phyloP scores from a whole-genome alignment of 2,329 filamentous ascomycete genomes.

The Pseudogymnoascus sp. region DNA sequence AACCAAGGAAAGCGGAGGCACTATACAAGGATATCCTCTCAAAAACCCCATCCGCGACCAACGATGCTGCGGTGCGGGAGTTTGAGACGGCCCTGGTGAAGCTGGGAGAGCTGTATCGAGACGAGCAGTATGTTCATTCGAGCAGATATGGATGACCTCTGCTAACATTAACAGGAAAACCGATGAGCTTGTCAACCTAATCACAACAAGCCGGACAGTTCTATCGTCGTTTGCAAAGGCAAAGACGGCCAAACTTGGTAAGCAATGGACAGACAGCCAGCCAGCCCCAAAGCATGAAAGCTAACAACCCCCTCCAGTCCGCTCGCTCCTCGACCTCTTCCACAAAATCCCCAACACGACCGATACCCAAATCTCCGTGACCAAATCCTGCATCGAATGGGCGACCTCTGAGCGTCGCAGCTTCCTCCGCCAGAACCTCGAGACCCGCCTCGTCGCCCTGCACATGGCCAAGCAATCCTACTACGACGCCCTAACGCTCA shows the following conservation, averaged over 20 bases:
- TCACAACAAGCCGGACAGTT: constrained; percentile 82
- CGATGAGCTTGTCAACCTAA: constrained; percentile 78
- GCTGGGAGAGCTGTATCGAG: constrained; percentile 85
- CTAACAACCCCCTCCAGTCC: constrained; percentile 50
- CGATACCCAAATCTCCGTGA: constrained; percentile 89
- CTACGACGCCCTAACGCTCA: constrained; percentile 92
- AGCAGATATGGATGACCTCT: constrained; percentile 11
- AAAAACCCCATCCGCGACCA: constrained; percentile 71
- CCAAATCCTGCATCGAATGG: constrained; percentile 99
- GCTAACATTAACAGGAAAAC: constrained; percentile 51
- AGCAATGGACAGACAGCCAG: constrained; percentile 27
- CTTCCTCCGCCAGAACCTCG: constrained; percentile 95
- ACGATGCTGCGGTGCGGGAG: constrained; percentile 78
- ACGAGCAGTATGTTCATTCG: constrained; percentile 60
- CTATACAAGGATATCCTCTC: constrained; percentile 87
- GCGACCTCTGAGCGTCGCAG: constrained; percentile 87
- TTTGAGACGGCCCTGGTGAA: constrained; percentile 86
- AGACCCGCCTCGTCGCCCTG: constrained; percentile 86
- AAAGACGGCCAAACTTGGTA: constrained; percentile 97
- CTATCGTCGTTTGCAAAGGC: constrained; percentile 97
- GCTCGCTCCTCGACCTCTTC: constrained; percentile 93
- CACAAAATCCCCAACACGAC: constrained; percentile 86
- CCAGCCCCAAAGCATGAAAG: neutral
- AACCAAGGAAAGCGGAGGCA: constrained; percentile 75
- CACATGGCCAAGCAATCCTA: constrained; percentile 98